A percentile compares a stretch with the other conserved stretches of the same genome.
phyloP scores from a whole-genome alignment of 495 filamentous ascomycete species.

The Talaromyces stipitatus region DNA sequence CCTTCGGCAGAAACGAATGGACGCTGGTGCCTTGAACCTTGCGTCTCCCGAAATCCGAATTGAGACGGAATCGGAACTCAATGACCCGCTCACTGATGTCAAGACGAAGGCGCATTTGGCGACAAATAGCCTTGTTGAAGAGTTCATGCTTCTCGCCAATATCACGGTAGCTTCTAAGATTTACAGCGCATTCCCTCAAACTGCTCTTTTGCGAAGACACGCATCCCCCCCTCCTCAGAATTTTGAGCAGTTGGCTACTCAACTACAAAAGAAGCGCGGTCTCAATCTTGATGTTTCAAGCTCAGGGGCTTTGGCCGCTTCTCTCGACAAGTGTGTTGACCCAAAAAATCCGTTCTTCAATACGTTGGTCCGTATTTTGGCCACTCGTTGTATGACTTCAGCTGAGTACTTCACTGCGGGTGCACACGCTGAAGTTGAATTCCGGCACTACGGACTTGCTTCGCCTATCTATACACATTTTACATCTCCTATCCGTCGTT shows the following conservation, averaged over 20 bases:
- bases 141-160: conserved; percentile 99
- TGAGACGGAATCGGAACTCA: conserved; percentile 88
- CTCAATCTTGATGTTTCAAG: conserved; percentile 73
- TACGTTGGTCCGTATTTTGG: conserved; percentile 92
- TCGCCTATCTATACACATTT: conserved; percentile 98
- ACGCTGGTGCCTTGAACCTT: conserved; percentile 88
- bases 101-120: conserved; percentile 90
- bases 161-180: conserved; percentile 84
- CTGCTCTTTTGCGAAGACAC: conserved; percentile 87
- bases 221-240: conserved; percentile 87
- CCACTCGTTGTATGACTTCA: conserved; percentile 97
- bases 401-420: conserved; percentile 97
- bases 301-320: conserved; percentile 84
- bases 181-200: conserved; percentile 86
- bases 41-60: conserved; percentile 94
- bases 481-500: conserved; percentile 92
- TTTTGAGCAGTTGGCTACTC: conserved; percentile 87
- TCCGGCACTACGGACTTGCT: conserved; percentile 92
- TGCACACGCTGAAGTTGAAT: conserved; percentile 85
- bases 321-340: conserved; percentile 78
- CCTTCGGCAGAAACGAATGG: conserved; percentile 90
- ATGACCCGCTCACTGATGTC: conserved; percentile 83
- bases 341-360: conserved; percentile 92
- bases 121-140: conserved; percentile 95
- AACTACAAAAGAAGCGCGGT: conserved; percentile 75